Base-by-base conservation (phyloP, 805 yeast genomes). In the Danielozyma ontarioensis region DNA sequence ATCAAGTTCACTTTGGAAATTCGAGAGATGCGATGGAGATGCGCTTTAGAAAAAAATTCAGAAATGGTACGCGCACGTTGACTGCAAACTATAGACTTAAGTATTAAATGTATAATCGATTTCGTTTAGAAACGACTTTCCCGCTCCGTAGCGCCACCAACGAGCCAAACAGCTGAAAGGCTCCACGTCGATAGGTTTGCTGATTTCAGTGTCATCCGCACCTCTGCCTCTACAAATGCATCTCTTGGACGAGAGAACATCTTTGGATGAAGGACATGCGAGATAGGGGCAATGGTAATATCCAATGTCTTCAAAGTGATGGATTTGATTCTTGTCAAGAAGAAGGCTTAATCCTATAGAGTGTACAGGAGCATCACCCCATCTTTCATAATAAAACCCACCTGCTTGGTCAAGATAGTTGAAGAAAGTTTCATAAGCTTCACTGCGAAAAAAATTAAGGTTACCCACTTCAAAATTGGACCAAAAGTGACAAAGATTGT, bases 141-240 rank as follows among this genome's bases (percentile, higher is more conserved):
- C 83, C 2, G 76, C 64, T 7, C 83, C 82, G 40, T 64, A 64
- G 45, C 76, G 76, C 94, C 94, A 83, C 89, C 89, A 83, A 39
- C 78, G 67, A 21, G 75, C 65, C 29, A 83, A 53, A 57, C 94
- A 83, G 46, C 89, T 81, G 41, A 71, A 75, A 4, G 73, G 53
- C 39, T 67, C 51, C n/a, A 67, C 55, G 34, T 68, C 66, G 39
- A 74, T 62, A 28, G 67, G 60, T 14, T 59, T 37, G 17, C 44
- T 42, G 2, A 45, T 25, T 1, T 37, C 27, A 4, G 13, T 14
- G 6, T 43, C 44, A 17, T 47, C 53, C 3, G 29, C 18, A 2
- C 41, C 45, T 10, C 31, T 28, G 3, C 54, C 46, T 27, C 46
- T 48, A 40, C 72, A 66, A 10, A 63, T 47, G 35, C 72, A 67